These are phyloP conservation scores for Heterobasidion irregulare DNA, from an alignment of 1,284 basidiomycete species.

Conservation along the genomic window DNA sequence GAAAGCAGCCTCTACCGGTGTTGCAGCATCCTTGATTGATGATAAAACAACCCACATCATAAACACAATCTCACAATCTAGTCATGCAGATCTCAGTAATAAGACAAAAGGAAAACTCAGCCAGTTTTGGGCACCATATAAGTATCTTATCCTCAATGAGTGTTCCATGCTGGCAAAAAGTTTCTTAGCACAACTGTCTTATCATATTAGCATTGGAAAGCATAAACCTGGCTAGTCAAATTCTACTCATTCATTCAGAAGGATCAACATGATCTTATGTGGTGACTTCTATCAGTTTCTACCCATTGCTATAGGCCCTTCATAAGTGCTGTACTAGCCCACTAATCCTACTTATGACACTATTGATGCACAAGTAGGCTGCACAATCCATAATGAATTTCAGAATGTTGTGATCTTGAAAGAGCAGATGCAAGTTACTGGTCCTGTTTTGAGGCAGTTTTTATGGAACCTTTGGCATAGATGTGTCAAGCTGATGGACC, in stretches of 20 bases:
- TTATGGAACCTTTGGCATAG: conserved; percentile 16
- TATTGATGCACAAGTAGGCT: conserved; percentile 9
- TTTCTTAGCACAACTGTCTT: conserved; percentile 19
- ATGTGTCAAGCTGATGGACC: conserved; percentile 15
- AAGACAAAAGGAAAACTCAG: conserved; percentile 5
- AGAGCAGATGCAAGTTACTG: conserved; percentile 20
- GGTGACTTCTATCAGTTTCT: conserved; percentile 35
- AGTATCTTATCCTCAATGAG: conserved; percentile 27
- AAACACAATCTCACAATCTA: conserved; percentile 4
- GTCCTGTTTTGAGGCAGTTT: conserved; percentile 19
- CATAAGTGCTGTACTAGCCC: conserved; percentile 12
- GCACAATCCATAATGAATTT: conserved; percentile 22
- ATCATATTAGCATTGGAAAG: conserved; percentile 15
- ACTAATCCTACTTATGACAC: not conserved
- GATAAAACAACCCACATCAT: conserved; percentile 20
- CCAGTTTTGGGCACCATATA: conserved; percentile 12
- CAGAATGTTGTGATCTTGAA: conserved; percentile 20
- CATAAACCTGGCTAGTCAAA: not conserved
- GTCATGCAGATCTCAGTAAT: not conserved
- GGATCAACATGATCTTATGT: conserved; percentile 27
- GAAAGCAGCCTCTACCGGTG: conserved; percentile 25
- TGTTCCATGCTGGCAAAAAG: conserved; percentile 22
- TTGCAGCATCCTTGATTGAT: conserved; percentile 26
- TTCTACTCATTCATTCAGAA: conserved; percentile 21
- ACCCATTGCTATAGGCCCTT: conserved; percentile 26